These are phyloP conservation scores for Daedalea quercina DNA, from an alignment of 768 basidiomycete species.

Conservation along the genomic window DNA sequence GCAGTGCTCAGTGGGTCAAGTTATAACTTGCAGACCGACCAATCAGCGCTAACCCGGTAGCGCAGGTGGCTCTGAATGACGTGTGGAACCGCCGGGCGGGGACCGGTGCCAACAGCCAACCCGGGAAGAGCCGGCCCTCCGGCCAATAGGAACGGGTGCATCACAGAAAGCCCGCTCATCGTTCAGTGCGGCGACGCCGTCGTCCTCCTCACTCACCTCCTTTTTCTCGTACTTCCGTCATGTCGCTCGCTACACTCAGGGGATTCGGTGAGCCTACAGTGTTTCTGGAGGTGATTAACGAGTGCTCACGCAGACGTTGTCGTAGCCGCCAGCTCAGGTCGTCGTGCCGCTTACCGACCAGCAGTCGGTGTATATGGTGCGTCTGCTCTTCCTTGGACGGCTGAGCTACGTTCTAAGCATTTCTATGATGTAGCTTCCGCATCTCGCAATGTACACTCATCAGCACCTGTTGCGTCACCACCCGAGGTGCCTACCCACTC, in stretches of 20 bases:
- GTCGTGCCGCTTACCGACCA: slow-evolving; percentile 40
- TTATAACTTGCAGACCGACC: too few species aligned
- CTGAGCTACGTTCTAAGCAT: background rate
- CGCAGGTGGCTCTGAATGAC: too few species aligned
- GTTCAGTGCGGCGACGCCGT: slow-evolving; percentile 15
- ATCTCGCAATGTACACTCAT: slow-evolving; percentile 51
- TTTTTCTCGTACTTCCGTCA: slow-evolving; percentile 20
- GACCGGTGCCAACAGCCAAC: too few species aligned
- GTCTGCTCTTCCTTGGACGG: slow-evolving; percentile 4
- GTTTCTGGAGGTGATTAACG: background rate
- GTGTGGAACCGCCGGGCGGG: too few species aligned
- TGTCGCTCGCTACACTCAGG: slow-evolving; percentile 41
- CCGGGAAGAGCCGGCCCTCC: background rate
- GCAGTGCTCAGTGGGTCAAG: too few species aligned
- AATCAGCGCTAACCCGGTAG: too few species aligned
- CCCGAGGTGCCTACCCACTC: slow-evolving; percentile 37
- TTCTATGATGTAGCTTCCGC: slow-evolving; percentile 23
- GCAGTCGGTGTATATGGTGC: slow-evolving; percentile 37
- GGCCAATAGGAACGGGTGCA: slow-evolving; percentile 14
- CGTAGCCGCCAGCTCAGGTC: slow-evolving; percentile 32
- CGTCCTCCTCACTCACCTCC: slow-evolving; percentile 2
- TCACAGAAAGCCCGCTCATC: slow-evolving; percentile 14
- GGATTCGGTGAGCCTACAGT: slow-evolving; percentile 22
- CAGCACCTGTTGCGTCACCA: slow-evolving; percentile 33
- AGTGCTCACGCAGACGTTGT: slow-evolving; percentile 1